Conservation (phyloP, 2,329 filamentous ascomycete genomes). For the Pezicula carpinea region DNA sequence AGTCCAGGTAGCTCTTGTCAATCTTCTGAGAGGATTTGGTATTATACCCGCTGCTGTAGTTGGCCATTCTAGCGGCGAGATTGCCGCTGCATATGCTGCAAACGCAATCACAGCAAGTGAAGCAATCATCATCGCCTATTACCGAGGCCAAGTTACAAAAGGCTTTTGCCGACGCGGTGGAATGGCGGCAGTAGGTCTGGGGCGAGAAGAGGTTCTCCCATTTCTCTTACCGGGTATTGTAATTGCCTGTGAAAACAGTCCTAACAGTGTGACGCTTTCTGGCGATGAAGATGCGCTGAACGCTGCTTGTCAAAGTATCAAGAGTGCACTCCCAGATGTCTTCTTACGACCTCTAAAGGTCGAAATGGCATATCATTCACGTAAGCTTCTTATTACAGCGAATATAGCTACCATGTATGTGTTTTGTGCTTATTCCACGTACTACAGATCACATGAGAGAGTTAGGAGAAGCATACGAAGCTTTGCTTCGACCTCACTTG, state of each 20-base stretch:
- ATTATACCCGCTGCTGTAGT: slow-evolving; percentile 34
- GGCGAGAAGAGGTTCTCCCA: slow-evolving; percentile 11
- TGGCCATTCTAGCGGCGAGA: slow-evolving; percentile 44
- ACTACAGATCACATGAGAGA: not conserved
- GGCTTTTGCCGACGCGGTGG: not conserved
- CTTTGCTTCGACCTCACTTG: not conserved
- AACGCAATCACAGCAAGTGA: slow-evolving; percentile 27
- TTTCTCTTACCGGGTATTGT: slow-evolving; percentile 4
- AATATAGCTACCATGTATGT: slow-evolving; percentile 11
- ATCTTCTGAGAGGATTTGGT: slow-evolving; percentile 38
- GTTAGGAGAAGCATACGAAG: not conserved
- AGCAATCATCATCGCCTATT: slow-evolving; percentile 40
- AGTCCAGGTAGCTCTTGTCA: slow-evolving; percentile 39
- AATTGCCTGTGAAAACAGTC: slow-evolving; percentile 27
- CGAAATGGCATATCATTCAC: slow-evolving; percentile 26
- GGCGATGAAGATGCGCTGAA: slow-evolving; percentile 11
- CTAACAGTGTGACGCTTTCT: slow-evolving; percentile 20
- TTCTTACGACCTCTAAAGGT: slow-evolving; percentile 21
- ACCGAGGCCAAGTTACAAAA: slow-evolving; percentile 13
- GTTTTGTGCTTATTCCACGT: not conserved
- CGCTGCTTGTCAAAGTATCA: slow-evolving; percentile 5
- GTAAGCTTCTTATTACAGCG: slow-evolving; percentile 14
- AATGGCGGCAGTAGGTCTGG: slow-evolving; percentile 3
- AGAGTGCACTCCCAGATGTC: slow-evolving; percentile 15
- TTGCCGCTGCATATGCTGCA: slow-evolving; percentile 39